Percentiles rank a stretch among this genome's conserved stretches.
These are phyloP conservation scores for Tephrocybe sp. DNA, from an alignment of 768 basidiomycete species.

Conservation along the genomic window DNA sequence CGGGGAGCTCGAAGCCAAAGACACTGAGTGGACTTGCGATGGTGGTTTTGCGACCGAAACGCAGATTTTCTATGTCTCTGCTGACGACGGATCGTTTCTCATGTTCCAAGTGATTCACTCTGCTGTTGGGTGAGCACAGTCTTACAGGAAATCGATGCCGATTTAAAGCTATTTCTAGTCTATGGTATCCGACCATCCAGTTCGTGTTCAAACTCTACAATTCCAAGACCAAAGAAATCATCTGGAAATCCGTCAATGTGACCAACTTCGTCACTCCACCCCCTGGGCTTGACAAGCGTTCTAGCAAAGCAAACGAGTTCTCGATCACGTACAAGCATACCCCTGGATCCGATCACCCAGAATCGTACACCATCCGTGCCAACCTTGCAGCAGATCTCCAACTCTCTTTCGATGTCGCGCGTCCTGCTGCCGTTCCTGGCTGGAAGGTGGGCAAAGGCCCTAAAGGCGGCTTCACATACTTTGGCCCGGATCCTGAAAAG, in stretches of 20 bases:
- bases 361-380: constrained; percentile 76
- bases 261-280: constrained; percentile 75
- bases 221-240: constrained; percentile 65
- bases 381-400: constrained; percentile 80
- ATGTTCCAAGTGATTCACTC: constrained; percentile 23
- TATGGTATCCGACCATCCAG: constrained; percentile 95
- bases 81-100: constrained; percentile 60
- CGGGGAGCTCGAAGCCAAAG: constrained; percentile 72
- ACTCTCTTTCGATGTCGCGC: constrained; percentile 68
- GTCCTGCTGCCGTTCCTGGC: constrained; percentile 71
- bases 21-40: constrained; percentile 80
- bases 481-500: constrained; percentile 5
- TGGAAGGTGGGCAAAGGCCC: constrained; percentile 91
- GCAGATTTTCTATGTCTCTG: constrained; percentile 79
- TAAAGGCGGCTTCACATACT: constrained; percentile 83
- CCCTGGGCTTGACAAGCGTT: constrained; percentile 80
- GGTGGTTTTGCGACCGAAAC: constrained; percentile 91
- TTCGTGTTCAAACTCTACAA: constrained; percentile 89
- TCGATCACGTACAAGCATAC: constrained; percentile 64
- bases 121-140: constrained; percentile 20
- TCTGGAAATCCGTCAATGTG: constrained; percentile 89
- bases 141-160: constrained; percentile 9
- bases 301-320: constrained; percentile 83
- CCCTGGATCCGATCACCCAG: constrained; percentile 58
- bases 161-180: constrained; percentile 36